These are phyloP conservation scores for Marasmius oreades DNA, from an alignment of 1,284 basidiomycete species.

Conservation along the genomic window DNA sequence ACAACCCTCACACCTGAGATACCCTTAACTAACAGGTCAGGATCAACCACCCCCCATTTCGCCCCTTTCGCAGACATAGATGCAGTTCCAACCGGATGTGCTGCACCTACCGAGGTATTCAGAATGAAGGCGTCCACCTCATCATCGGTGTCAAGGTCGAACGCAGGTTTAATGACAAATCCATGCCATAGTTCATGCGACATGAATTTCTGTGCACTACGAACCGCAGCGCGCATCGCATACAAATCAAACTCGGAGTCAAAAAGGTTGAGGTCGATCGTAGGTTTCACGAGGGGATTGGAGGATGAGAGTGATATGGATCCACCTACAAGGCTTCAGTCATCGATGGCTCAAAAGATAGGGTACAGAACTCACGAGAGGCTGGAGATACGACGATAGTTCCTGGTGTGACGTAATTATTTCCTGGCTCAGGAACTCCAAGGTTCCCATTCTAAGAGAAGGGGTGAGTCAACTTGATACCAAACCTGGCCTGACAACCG, in stretches of 20 bases:
- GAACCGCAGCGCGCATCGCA: conserved; percentile 30
- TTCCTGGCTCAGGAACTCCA: conserved; percentile 15
- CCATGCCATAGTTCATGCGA: conserved; percentile 30
- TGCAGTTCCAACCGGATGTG: conserved; percentile 28
- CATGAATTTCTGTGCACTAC: conserved; percentile 27
- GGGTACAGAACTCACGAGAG: conserved; percentile 28
- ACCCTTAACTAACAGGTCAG: conserved; percentile 38
- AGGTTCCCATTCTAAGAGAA: conserved; percentile 9
- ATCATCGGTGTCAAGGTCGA: conserved; percentile 1
- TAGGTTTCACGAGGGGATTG: conserved; percentile 35
- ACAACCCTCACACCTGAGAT: conserved; percentile 31
- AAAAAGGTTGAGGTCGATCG: conserved; percentile 34
- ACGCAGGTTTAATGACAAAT: conserved; percentile 23
- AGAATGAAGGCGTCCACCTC: conserved; percentile 22
- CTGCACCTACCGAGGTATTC: conserved; percentile 12
- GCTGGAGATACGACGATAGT: conserved; percentile 28
- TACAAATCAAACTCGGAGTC: conserved; percentile 33
- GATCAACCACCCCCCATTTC: conserved; percentile 42
- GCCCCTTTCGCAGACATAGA: conserved; percentile 27
- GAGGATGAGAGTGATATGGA: conserved; percentile 30
- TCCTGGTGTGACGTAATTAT: conserved; percentile 26
- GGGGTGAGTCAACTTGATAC: conserved; percentile 6
- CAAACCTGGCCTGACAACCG: conserved; percentile 8
- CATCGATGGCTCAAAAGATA: neutral
- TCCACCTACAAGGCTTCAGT: conserved; percentile 28